Base-by-base conservation (phyloP, 495 filamentous ascomycete species). In the Penicillium desertorum region DNA sequence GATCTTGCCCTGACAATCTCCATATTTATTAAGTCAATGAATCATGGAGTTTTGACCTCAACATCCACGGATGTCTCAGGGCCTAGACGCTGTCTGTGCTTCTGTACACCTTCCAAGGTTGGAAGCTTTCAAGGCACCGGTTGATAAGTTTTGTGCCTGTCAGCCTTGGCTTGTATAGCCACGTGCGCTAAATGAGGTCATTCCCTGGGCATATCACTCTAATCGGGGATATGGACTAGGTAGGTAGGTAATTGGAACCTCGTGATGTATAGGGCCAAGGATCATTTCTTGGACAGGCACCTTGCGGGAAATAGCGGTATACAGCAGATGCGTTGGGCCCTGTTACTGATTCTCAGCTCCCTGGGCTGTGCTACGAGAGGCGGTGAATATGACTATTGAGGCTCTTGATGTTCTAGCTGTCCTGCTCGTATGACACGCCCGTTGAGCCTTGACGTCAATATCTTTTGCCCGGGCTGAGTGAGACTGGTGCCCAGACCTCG, bases 101-200 rank as follows among this genome's bases (percentile, higher is more conserved):
- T 9, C 47, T 50, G 32, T 37, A 22, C 27, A 27, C 22, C 22
- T 27, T 22, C 27, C 27, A 29, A 29, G 27, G 27, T 8, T 29
- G 14, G 4, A 39, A 39, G 2, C 36, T 17, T 39, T 5, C 16
- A 39, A 37, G 36, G 36, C n/a, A 39, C 36, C 16, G 6, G 36
- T 39, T n/a, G 36, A 16, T n/a, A 39, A 17, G 2, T 39, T 39
- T 9, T 9, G 36, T 39, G 36, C 16, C 36, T 36, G 34, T 37
- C 36, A n/a, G n/a, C 36, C n/a, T n/a, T n/a, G 16, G 36, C 48
- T 39, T 16, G 16, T 20, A 12, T 14, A 27, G 42, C 53, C 53
- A 55, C 53, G 53, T 55, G 53, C 22, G 23, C 22, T 23, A 7
- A 29, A 55, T 39, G 53, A 55, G 53, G 53, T 55, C 53, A 55